Evolutionary conservation across 352 stramenopile genomes (phyloP).

Genomic region (Elongisporangium undulatum): DNA sequence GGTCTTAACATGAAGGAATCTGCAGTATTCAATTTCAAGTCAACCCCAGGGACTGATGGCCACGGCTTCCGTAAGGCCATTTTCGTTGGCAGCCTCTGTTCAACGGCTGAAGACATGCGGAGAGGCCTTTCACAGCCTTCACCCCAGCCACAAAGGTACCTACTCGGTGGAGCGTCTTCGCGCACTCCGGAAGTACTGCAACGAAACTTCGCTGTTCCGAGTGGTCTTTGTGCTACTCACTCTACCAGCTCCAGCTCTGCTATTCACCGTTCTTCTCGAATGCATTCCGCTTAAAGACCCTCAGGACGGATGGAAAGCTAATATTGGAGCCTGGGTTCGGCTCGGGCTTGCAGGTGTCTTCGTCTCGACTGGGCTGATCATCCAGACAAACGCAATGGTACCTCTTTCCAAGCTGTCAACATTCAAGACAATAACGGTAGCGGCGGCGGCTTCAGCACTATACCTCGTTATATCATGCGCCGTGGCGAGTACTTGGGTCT

Average conservation of each 20-base stretch:
- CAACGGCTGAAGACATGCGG: too few species aligned
- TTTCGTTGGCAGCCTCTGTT: too few species aligned
- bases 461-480: constrained; percentile 9
- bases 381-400: constrained; percentile 9
- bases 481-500: constrained; percentile 16
- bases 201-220: neutral
- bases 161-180: constrained; percentile 7
- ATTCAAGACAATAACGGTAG: constrained; percentile 3
- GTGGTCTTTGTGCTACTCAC: neutral
- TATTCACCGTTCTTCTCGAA: neutral
- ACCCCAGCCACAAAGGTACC: neutral
- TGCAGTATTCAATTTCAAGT: too few species aligned
- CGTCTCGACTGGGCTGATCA: constrained; percentile 6
- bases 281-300: constrained; percentile 1
- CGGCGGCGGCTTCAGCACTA: constrained; percentile 8
- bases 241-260: neutral
- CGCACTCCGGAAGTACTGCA: constrained; percentile 1
- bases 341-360: constrained; percentile 7
- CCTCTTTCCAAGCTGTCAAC: constrained; percentile 5
- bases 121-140: too few species aligned
- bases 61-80: too few species aligned
- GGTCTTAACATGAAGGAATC: too few species aligned
- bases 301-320: constrained; percentile 15
- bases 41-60: too few species aligned
- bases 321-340: constrained; percentile 19